These are phyloP conservation scores for Somion occarium DNA, from an alignment of 1,284 basidiomycete species.

Conservation along the genomic window DNA sequence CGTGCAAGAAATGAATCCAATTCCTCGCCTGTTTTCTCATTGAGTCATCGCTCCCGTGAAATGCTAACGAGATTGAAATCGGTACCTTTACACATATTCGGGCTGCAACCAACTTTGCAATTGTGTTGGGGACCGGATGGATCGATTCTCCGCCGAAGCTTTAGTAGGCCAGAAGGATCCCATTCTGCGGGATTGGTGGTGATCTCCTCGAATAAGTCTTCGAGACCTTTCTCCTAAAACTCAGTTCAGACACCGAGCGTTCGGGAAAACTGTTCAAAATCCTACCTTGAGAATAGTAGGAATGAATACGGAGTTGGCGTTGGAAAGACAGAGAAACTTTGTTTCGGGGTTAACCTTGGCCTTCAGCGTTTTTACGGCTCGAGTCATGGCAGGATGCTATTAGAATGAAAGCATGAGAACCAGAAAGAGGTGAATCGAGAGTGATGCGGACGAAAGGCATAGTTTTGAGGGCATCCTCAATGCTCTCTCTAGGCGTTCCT, in stretches of 20 bases:
- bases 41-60: not conserved
- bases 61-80: constrained; percentile 1
- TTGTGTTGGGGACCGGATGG: constrained; percentile 76
- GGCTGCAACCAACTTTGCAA: constrained; percentile 86
- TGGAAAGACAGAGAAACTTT: constrained; percentile 88
- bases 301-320: constrained; percentile 93
- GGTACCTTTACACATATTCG: constrained; percentile 97
- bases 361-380: constrained; percentile 80
- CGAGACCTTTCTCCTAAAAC: constrained; percentile 66
- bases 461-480: constrained; percentile 71
- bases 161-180: constrained; percentile 68
- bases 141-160: constrained; percentile 73
- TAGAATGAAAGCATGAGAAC: not conserved
- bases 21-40: constrained; percentile 67
- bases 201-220: constrained; percentile 77
- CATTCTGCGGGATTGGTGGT: constrained; percentile 93
- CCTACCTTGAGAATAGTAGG: constrained; percentile 78
- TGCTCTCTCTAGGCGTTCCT: constrained; percentile 68
- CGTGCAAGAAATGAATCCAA: constrained; percentile 75
- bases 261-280: constrained; percentile 2
- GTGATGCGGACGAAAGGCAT: constrained; percentile 79
- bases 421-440: not conserved
- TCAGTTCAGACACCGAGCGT: not conserved
- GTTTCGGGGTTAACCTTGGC: constrained; percentile 55
- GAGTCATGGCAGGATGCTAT: constrained; percentile 95